phyloP scores from a whole-genome alignment of 768 basidiomycete species.

The Sarcodon aspratus region DNA sequence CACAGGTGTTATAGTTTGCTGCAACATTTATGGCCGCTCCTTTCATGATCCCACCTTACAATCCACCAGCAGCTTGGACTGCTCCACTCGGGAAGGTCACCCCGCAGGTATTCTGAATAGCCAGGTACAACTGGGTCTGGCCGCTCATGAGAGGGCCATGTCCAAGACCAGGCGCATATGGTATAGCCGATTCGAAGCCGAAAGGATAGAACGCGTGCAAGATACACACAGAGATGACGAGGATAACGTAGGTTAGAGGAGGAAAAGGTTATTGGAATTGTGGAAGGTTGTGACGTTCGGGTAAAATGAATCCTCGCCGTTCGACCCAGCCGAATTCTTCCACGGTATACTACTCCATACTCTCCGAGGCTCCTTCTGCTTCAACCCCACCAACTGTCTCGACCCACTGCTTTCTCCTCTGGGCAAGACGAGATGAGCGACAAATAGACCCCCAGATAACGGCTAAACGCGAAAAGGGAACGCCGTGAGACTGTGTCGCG shows the following conservation, averaged over 20 bases:
- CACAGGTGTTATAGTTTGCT: neutral
- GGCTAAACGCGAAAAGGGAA: too few species aligned
- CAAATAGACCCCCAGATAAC: too few species aligned
- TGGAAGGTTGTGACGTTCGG: constrained; percentile 48
- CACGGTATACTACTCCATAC: too few species aligned
- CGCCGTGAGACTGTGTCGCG: too few species aligned
- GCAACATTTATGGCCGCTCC: neutral
- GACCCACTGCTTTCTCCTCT: too few species aligned
- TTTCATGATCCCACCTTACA: constrained; percentile 24
- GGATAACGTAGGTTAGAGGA: constrained; percentile 46
- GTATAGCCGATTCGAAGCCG: constrained; percentile 57
- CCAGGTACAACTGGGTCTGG: constrained; percentile 57
- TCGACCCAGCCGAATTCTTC: constrained; percentile 16
- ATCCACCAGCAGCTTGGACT: constrained; percentile 57
- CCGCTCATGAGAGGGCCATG: constrained; percentile 53
- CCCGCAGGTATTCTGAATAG: constrained; percentile 56
- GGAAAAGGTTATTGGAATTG: constrained; percentile 63
- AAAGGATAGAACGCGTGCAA: constrained; percentile 72
- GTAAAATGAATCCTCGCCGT: constrained; percentile 19
- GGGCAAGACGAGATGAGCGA: too few species aligned
- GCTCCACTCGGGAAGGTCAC: constrained; percentile 54
- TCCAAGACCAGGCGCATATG: constrained; percentile 67
- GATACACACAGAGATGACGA: constrained; percentile 57
- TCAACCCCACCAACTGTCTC: too few species aligned
- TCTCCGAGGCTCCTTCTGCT: too few species aligned